Percentiles rank a stretch among this genome's conserved stretches.
Evolutionary conservation across 31 red algal genomes (phyloP).

Genomic region (Porphyra umbilicalis): DNA sequence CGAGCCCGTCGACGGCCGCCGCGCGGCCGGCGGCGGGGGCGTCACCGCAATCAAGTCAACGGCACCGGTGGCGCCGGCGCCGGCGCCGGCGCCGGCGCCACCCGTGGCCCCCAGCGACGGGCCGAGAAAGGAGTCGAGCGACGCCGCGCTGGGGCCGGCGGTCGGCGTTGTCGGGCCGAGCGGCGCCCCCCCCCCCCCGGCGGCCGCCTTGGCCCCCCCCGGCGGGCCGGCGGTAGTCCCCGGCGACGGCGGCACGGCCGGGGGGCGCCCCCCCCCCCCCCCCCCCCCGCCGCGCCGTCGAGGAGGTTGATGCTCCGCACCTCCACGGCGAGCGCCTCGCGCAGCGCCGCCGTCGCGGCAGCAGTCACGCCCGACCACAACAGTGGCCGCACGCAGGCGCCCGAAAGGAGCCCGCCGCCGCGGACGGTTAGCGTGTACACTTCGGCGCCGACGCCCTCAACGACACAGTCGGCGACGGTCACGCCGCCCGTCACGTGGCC

Average conservation of each 20-base stretch:
- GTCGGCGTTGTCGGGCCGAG: background rate
- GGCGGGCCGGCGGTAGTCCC: background rate
- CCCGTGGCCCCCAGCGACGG: background rate
- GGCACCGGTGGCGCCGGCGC: too few relatives aligned
- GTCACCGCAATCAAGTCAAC: background rate
- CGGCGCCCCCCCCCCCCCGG: background rate
- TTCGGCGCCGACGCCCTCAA: background rate
- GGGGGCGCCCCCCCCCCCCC: background rate
- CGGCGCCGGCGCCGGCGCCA: too few relatives aligned
- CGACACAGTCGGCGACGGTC: background rate
- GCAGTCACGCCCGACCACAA: background rate
- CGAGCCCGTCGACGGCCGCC: background rate
- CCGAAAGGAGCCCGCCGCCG: background rate
- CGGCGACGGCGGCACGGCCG: background rate
- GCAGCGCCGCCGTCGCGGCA: background rate
- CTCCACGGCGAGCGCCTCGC: background rate
- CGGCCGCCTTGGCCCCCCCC: background rate
- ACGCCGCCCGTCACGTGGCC: background rate
- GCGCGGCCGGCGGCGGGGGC: background rate
- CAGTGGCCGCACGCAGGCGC: background rate
- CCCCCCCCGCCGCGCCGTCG: background rate
- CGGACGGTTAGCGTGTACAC: background rate
- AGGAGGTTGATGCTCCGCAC: background rate
- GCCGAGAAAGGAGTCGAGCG: background rate
- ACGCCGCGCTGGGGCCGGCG: background rate